Evolutionary conservation across 2,329 filamentous ascomycete species (phyloP), one percentile per base, ranked within the genome.

Genomic region (Furcasterigmium sp.): DNA sequence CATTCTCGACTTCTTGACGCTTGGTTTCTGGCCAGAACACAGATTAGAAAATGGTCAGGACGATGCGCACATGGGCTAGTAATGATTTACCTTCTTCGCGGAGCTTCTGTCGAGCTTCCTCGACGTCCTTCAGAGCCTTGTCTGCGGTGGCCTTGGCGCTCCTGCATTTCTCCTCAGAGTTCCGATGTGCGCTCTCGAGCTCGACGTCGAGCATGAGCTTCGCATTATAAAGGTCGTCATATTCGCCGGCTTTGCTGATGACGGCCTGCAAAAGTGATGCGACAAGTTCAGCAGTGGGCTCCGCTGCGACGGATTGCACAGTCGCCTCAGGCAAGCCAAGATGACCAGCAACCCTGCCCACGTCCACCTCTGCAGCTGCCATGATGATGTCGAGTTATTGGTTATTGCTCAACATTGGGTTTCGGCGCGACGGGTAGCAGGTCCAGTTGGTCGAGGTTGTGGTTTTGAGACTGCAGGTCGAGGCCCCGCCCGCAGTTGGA

Each of bases 151-250:
- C 75, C 66, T 93, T 95, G 60, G 93, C 81, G 8, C 83, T 80
- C 58, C 91, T 88, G 51, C 84, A 83, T 64, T 90, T 87, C 19
- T 85, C 82, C 60, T 97, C 91, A 46, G 85, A 84, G 51, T 80
- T 86, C 54, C 90, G 84, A 38, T 95, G 84, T 15, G 85, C 85
- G 63, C 89, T 93, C 63, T 98, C 93, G 8, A 97, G 78, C 69
- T 97, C 91, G 36, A 98, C 93, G 56, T 95, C 89, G 37, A 87
- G 72, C 53, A 88, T 84, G 36, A 96, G 76, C 68, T 96, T 97
- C 51, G 95, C 87, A 9, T 91, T 84, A 55, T 85, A 88, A 32
- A 95, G 69, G 30, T 82, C 78, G 59, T 95, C 89, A 55, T 80
- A 84, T 56, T 95, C 89, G 55, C 84, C 86, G 28, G 87, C 89